These are phyloP conservation scores for Xylaria sp. DNA, from an alignment of 2,329 filamentous ascomycete species.

Conservation along the genomic window DNA sequence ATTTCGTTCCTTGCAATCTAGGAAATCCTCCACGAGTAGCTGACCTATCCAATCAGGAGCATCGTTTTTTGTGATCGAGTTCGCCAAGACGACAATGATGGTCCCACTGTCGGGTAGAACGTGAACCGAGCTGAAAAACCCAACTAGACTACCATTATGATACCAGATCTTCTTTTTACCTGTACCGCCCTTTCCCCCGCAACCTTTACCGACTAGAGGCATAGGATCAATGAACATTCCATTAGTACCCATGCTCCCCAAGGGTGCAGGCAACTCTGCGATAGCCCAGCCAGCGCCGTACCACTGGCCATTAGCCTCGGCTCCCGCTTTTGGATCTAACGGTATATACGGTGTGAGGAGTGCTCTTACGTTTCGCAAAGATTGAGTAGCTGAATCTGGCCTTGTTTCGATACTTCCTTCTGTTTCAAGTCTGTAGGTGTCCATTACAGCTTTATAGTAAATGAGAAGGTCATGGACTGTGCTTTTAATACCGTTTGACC, in stretches of 20 bases:
- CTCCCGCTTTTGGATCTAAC: not conserved
- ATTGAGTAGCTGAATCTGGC: not conserved
- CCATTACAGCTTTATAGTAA: slow-evolving; percentile 15
- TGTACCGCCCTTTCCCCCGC: not conserved
- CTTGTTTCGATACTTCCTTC: not conserved
- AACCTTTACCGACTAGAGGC: slow-evolving; percentile 6
- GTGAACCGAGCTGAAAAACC: slow-evolving; percentile 6
- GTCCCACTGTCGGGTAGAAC: slow-evolving; percentile 3
- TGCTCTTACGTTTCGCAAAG: slow-evolving; percentile 2
- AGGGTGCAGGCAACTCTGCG: slow-evolving; percentile 7
- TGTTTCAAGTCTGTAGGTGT: slow-evolving; percentile 2
- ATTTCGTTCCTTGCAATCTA: slow-evolving; percentile 4
- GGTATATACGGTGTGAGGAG: slow-evolving; percentile 1
- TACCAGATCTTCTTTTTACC: slow-evolving; percentile 1
- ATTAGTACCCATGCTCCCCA: slow-evolving; percentile 3
- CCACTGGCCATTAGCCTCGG: not conserved
- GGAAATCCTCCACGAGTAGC: not conserved
- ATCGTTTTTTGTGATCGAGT: slow-evolving; percentile 11
- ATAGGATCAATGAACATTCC: slow-evolving; percentile 8
- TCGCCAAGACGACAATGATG: slow-evolving; percentile 7
- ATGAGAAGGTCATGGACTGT: slow-evolving; percentile 5
- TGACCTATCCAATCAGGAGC: slow-evolving; percentile 5
- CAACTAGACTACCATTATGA: slow-evolving; percentile 6
- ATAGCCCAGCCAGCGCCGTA: slow-evolving; percentile 6
- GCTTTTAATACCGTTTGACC: slow-evolving; percentile 8